These are phyloP conservation scores for Apophysomyces elegans DNA, from an alignment of 371 early-diverging fungal genomes.

Conservation along the genomic window DNA sequence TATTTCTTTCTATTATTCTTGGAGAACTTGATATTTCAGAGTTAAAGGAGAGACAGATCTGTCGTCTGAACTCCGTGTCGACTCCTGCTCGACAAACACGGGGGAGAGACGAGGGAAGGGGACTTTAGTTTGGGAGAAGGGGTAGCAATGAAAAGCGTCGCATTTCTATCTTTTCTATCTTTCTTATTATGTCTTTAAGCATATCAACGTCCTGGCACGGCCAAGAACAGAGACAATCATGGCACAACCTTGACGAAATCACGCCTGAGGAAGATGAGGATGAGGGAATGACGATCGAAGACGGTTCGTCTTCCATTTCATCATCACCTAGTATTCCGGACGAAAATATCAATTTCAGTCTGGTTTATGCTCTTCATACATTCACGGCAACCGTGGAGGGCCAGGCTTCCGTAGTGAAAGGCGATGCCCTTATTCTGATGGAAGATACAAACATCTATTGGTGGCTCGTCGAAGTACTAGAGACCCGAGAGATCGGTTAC, in stretches of 20 bases:
- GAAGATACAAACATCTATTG: slow-evolving; percentile 95
- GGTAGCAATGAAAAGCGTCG: not conserved
- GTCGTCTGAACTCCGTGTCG: slow-evolving; percentile 9
- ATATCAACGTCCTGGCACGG: slow-evolving; percentile 5
- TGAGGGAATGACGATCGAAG: slow-evolving; percentile 42
- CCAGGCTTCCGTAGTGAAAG: slow-evolving; percentile 90
- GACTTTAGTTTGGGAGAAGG: slow-evolving; percentile 4
- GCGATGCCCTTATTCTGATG: slow-evolving; percentile 83
- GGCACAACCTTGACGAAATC: slow-evolving; percentile 4
- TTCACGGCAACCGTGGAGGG: slow-evolving; percentile 94
- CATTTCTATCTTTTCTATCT: slow-evolving; percentile 1
- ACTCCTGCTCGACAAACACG: slow-evolving; percentile 7
- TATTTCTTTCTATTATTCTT: too few species aligned
- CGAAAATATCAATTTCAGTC: slow-evolving; percentile 73
- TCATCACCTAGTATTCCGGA: slow-evolving; percentile 67
- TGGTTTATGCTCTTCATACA: slow-evolving; percentile 91
- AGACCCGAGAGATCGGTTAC: slow-evolving; percentile 88
- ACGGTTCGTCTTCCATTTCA: slow-evolving; percentile 41
- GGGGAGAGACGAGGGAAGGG: not conserved
- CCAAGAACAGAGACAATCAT: not conserved
- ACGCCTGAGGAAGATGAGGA: slow-evolving; percentile 40
- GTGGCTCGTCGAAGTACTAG: slow-evolving; percentile 92
- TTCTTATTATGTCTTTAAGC: slow-evolving; percentile 2
- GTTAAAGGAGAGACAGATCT: slow-evolving; percentile 2
- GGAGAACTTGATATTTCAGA: too few species aligned